A percentile compares a stretch with the other conserved stretches of the same genome.
phyloP scores from a whole-genome alignment of 441 rosid genomes.

The Pelargonium myrrhifolium region DNA sequence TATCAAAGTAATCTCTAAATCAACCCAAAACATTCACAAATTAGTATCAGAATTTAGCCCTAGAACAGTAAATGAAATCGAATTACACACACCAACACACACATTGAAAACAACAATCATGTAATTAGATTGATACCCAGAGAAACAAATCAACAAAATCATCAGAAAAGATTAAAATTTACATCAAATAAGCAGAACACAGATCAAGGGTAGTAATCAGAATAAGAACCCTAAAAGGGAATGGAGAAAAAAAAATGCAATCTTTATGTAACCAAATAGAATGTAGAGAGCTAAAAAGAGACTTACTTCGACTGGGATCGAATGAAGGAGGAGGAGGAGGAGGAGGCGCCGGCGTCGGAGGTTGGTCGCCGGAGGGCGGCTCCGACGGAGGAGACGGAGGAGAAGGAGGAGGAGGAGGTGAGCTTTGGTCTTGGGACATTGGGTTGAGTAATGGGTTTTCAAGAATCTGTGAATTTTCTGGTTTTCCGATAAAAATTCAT shows the following conservation, averaged over 20 bases:
- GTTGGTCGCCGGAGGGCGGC: background rate
- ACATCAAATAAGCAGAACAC: background rate
- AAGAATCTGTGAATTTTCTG: background rate
- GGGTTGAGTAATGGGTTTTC: background rate
- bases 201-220: conserved; percentile 17
- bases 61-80: background rate
- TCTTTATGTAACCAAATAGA: background rate
- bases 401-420: background rate
- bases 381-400: background rate
- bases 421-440: background rate
- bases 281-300: conserved; percentile 14
- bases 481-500: background rate
- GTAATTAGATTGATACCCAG: background rate
- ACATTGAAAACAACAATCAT: background rate
- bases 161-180: background rate
- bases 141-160: background rate
- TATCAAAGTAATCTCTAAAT: background rate
- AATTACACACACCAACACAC: background rate
- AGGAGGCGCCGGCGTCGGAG: conserved; percentile 13
- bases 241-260: background rate
- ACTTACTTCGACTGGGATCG: conserved; percentile 78
- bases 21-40: background rate
- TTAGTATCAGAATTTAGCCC: background rate
- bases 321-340: conserved; percentile 30
- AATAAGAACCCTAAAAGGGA: conserved; percentile 7